A percentile compares a stretch with the other conserved stretches of the same genome.
Evolutionary conservation across 192 early-diverging fungal genomes (phyloP).

Genomic region (Gonapodya sp.): DNA sequence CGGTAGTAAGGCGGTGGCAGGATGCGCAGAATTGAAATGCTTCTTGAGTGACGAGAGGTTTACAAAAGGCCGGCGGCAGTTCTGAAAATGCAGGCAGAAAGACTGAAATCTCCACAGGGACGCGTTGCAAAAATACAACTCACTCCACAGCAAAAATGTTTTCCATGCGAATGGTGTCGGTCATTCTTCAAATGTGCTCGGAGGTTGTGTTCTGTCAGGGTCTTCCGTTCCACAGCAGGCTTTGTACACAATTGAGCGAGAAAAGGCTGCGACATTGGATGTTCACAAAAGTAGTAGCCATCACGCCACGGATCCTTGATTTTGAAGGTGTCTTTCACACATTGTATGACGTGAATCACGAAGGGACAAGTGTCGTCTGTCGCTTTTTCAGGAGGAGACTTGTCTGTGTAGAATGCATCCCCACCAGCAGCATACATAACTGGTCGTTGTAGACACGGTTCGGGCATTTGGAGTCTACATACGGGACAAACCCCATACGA

Average conservation of each 20-base stretch:
- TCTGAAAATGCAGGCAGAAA: background rate
- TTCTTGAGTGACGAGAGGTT: background rate
- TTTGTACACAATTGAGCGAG: background rate
- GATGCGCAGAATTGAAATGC: background rate
- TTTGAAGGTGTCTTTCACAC: background rate
- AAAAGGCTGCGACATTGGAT: background rate
- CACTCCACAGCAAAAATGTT: background rate
- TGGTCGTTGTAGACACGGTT: background rate
- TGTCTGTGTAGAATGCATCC: background rate
- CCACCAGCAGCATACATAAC: background rate
- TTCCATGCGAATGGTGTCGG: background rate
- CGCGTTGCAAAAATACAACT: background rate
- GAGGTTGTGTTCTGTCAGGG: background rate
- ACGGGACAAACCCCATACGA: background rate
- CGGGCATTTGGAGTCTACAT: background rate
- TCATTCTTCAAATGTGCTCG: background rate
- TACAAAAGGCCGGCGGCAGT: background rate
- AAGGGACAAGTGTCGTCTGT: background rate
- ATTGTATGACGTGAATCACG: background rate
- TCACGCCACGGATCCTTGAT: background rate
- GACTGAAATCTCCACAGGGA: background rate
- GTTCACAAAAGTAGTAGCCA: background rate
- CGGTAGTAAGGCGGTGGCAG: too few species aligned
- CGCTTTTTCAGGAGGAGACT: background rate
- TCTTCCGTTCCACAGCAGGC: background rate